Conservation (phyloP, 176 grass and related monocot genomes). For the Tillandsia fasciculata region DNA sequence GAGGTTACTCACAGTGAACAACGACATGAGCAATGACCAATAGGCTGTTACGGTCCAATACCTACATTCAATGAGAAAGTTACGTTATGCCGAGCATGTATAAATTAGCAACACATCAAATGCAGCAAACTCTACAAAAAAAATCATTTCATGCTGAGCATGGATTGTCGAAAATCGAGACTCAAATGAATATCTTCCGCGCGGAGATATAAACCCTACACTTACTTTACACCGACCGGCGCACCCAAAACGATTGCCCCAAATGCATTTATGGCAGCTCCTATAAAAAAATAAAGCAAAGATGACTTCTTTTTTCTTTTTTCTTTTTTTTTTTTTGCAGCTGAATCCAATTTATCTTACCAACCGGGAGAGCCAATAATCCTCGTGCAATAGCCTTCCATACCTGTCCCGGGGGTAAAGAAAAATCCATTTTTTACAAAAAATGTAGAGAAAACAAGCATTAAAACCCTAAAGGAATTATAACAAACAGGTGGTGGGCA, state of each 20-base stretch:
- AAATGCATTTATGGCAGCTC: constrained; percentile 85
- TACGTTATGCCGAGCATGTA: no score
- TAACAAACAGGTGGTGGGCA: constrained; percentile 10
- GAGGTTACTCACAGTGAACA: constrained; percentile 61
- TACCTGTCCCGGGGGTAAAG: constrained; percentile 30
- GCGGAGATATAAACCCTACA: background rate
- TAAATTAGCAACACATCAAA: background rate
- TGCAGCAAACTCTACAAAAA: background rate
- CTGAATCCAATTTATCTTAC: constrained; percentile 25
- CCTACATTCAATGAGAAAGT: constrained; percentile 19
- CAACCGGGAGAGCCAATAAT: constrained; percentile 51
- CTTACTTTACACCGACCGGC: constrained; percentile 78
- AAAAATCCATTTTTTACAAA: constrained; percentile 7
- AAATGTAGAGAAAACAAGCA: background rate
- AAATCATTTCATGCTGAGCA: background rate
- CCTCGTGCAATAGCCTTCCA: constrained; percentile 40
- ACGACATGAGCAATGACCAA: constrained; percentile 82
- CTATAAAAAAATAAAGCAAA: constrained; percentile 27
- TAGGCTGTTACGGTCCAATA: constrained; percentile 57
- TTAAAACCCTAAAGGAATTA: background rate
- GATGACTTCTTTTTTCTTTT: no score
- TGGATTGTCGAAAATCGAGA: background rate
- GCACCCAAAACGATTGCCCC: constrained; percentile 83
- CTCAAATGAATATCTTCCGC: background rate
- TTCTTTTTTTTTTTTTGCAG: background rate